These are phyloP conservation scores for Saturnispora serradocipensis DNA, from an alignment of 805 yeast species.

Conservation along the genomic window DNA sequence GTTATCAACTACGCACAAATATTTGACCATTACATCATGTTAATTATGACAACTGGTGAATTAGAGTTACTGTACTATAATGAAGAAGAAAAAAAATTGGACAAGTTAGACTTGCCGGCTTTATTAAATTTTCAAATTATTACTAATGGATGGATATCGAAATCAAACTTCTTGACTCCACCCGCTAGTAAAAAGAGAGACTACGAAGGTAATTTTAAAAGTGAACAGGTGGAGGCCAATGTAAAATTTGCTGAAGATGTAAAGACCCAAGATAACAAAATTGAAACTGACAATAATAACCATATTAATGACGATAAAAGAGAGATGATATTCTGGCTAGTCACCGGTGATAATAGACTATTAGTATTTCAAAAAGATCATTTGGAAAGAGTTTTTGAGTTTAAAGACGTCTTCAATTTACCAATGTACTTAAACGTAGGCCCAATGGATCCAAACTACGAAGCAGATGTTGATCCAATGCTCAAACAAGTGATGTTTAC, in stretches of 20 bases:
- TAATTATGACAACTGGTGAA: conserved; percentile 64
- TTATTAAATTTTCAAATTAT: conserved; percentile 36
- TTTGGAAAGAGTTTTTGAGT: conserved; percentile 44
- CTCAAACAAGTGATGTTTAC: conserved; percentile 60
- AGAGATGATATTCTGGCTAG: conserved; percentile 48
- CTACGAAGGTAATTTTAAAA: conserved; percentile 16
- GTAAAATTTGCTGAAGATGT: neutral
- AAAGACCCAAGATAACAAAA: conserved; percentile 4
- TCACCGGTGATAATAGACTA: conserved; percentile 69
- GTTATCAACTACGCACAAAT: conserved; percentile 58
- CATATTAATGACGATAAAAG: conserved; percentile 13
- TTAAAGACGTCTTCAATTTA: conserved; percentile 39
- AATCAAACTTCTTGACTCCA: conserved; percentile 36
- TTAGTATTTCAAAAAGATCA: conserved; percentile 52
- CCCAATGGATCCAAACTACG: conserved; percentile 39
- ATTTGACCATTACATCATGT: conserved; percentile 52
- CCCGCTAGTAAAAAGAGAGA: conserved; percentile 27
- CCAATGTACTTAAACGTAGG: conserved; percentile 35
- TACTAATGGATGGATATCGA: conserved; percentile 59
- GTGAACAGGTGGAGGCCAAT: conserved; percentile 12
- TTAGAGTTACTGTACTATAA: conserved; percentile 44
- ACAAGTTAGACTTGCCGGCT: conserved; percentile 27
- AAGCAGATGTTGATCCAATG: conserved; percentile 59
- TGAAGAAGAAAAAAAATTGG: conserved; percentile 16
- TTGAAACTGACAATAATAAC: neutral